phyloP scores from a whole-genome alignment of 2,329 filamentous ascomycete species.

The Talaromyces sp. region DNA sequence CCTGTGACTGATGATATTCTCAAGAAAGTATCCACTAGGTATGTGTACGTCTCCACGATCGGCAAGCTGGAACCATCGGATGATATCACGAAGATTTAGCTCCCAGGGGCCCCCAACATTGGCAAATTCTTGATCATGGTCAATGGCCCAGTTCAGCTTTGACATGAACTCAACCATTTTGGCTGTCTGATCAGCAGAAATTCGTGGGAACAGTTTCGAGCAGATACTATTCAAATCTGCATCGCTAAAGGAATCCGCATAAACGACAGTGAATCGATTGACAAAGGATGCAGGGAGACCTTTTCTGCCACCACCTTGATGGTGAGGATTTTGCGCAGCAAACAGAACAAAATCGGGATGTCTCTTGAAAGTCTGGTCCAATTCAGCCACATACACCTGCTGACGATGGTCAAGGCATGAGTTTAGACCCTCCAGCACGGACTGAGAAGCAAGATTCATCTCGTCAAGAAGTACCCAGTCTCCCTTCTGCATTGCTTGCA shows the following conservation, averaged over 20 bases:
- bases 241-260: slow-evolving; percentile 82
- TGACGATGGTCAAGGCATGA: slow-evolving; percentile 95
- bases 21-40: slow-evolving; percentile 69
- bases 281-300: slow-evolving; percentile 94
- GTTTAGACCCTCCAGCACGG: slow-evolving; percentile 92
- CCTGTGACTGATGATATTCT: slow-evolving; percentile 80
- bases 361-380: slow-evolving; percentile 88
- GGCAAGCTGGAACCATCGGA: slow-evolving; percentile 79
- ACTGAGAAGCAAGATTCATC: slow-evolving; percentile 98
- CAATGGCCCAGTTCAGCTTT: slow-evolving; percentile 70
- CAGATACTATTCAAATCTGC: slow-evolving; percentile 83
- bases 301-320: slow-evolving; percentile 93
- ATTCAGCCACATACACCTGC: slow-evolving; percentile 90
- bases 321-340: slow-evolving; percentile 94
- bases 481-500: slow-evolving; percentile 93
- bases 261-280: slow-evolving; percentile 96
- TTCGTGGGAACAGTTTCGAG: slow-evolving; percentile 67
- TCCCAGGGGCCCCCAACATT: slow-evolving; percentile 79
- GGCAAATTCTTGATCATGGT: slow-evolving; percentile 56
- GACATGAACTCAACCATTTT: slow-evolving; percentile 78
- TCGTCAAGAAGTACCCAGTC: slow-evolving; percentile 97
- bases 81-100: slow-evolving; percentile 86
- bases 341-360: slow-evolving; percentile 92
- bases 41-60: slow-evolving; percentile 62
- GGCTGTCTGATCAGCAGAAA: slow-evolving; percentile 59